phyloP scores from a whole-genome alignment of 1,284 basidiomycete species.

The Puccinia polysora region DNA sequence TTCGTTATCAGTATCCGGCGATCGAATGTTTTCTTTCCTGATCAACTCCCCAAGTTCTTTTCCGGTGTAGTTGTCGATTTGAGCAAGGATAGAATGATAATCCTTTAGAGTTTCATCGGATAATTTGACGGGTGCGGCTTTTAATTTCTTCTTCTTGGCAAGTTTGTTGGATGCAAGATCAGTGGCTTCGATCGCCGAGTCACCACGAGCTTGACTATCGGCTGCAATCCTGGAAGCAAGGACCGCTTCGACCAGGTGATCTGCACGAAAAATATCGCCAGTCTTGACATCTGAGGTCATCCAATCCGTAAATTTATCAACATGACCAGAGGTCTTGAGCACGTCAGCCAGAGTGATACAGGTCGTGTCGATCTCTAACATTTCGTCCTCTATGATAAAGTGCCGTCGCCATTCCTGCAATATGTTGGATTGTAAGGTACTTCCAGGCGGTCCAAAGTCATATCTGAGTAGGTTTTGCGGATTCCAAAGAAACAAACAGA shows the following conservation, averaged over 20 bases:
- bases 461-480: constrained; percentile 45
- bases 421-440: constrained; percentile 93
- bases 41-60: constrained; percentile 83
- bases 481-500: constrained; percentile 18
- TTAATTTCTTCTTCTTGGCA: constrained; percentile 77
- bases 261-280: constrained; percentile 92
- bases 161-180: constrained; percentile 65
- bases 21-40: constrained; percentile 72
- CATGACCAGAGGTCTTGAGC: constrained; percentile 96
- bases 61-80: constrained; percentile 95
- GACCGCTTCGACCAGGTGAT: constrained; percentile 92
- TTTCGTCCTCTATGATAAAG: constrained; percentile 97
- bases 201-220: constrained; percentile 84
- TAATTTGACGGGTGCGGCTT: constrained; percentile 68
- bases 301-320: constrained; percentile 98
- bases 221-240: constrained; percentile 83
- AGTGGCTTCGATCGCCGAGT: constrained; percentile 58
- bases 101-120: constrained; percentile 69
- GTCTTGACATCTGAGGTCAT: constrained; percentile 95
- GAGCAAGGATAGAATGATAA: constrained; percentile 78
- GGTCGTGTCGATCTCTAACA: constrained; percentile 98
- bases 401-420: constrained; percentile 94
- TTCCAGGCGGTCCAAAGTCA: constrained; percentile 73
- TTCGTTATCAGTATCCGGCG: constrained; percentile 88
- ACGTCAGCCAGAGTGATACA: constrained; percentile 94